Conservation (phyloP, 257 asterid genomes). For the Nicotiana attenuata region DNA sequence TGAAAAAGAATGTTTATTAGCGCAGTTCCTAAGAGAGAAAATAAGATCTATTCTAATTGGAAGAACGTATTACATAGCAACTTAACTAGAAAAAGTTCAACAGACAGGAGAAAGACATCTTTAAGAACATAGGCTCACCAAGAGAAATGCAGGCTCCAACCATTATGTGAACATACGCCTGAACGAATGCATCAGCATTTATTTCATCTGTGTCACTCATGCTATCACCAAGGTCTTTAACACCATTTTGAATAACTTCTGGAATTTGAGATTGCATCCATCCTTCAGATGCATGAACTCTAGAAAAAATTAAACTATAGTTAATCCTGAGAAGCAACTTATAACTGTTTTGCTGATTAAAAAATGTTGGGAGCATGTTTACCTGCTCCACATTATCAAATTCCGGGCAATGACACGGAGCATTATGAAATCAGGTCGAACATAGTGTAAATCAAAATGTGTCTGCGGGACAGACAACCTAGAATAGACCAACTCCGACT, state of each 20-base stretch:
- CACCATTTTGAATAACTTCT: slow-evolving; percentile 54
- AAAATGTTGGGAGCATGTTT: slow-evolving; percentile 12
- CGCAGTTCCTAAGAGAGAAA: too few relatives aligned
- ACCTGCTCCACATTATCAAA: slow-evolving; percentile 97
- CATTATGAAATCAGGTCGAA: slow-evolving; percentile 94
- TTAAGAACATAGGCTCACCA: slow-evolving; percentile 38
- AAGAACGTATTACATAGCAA: neutral
- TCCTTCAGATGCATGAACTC: slow-evolving; percentile 79
- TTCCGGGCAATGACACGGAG: slow-evolving; percentile 88
- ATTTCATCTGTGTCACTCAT: slow-evolving; percentile 59
- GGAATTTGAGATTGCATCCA: slow-evolving; percentile 94
- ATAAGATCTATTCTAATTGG: neutral
- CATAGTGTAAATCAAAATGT: slow-evolving; percentile 75
- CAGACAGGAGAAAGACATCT: neutral
- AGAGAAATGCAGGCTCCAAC: slow-evolving; percentile 89
- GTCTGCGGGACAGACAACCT: slow-evolving; percentile 83
- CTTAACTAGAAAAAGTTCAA: neutral
- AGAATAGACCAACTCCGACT: slow-evolving; percentile 73
- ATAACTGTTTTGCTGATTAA: neutral
- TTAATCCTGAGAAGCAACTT: neutral
- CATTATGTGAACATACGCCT: slow-evolving; percentile 79
- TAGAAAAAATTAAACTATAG: slow-evolving; percentile 14
- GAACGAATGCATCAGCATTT: slow-evolving; percentile 81
- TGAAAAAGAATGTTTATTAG: too few relatives aligned
- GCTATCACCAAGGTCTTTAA: slow-evolving; percentile 52